These are phyloP conservation scores for Xylaria sp. DNA, from an alignment of 2,329 filamentous ascomycete genomes.

Conservation along the genomic window DNA sequence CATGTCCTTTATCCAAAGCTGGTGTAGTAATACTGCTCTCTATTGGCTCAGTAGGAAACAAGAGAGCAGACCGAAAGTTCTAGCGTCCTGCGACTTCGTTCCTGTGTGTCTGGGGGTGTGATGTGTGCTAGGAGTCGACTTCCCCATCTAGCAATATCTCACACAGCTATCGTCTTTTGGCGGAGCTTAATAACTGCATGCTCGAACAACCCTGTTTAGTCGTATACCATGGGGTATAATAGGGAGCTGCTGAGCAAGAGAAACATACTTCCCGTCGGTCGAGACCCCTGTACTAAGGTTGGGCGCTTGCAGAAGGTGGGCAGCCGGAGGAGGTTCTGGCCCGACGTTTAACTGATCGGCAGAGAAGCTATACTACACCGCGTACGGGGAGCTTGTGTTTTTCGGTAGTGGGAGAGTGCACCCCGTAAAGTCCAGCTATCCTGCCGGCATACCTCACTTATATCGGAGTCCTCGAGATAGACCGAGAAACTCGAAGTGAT, in stretches of 20 bases:
- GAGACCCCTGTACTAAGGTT: conserved; percentile 3
- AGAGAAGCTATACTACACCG: neutral
- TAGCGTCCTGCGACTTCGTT: neutral
- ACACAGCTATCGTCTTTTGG: neutral
- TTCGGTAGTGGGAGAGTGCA: conserved; percentile 13
- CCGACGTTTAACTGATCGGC: neutral
- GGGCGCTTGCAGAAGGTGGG: conserved; percentile 10
- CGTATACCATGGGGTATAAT: neutral
- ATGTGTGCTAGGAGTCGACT: neutral
- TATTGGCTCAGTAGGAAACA: conserved; percentile 18
- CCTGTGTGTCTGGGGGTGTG: neutral
- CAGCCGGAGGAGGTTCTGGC: neutral
- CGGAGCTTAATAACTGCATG: neutral
- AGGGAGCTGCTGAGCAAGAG: neutral
- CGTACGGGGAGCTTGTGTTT: neutral
- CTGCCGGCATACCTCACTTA: conserved; percentile 5
- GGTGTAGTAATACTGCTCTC: conserved; percentile 16
- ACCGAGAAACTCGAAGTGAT: conserved; percentile 6
- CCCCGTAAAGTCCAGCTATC: conserved; percentile 8
- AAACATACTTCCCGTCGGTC: neutral
- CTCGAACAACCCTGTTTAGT: conserved; percentile 2
- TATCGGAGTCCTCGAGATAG: conserved; percentile 3
- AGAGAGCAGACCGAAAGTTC: neutral
- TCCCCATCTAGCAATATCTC: conserved; percentile 8
- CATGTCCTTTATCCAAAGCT: neutral